Evolutionary conservation across 495 filamentous ascomycete species (phyloP).

Genomic region (Xylaria acuta): DNA sequence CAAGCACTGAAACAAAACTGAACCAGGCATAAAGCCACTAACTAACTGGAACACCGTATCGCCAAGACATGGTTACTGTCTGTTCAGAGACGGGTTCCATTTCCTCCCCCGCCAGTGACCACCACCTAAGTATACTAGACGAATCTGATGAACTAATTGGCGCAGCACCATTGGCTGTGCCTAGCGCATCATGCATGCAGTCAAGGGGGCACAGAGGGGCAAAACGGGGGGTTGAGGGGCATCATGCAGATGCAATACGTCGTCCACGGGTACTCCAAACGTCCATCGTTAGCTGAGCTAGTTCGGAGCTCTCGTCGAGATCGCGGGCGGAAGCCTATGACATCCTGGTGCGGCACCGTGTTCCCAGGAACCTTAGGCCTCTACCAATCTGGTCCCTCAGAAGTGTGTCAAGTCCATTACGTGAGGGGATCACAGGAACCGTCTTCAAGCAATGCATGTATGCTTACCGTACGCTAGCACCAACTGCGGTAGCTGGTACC

Average conservation of each 20-base stretch:
- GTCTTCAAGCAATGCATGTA: neutral
- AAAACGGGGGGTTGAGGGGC: slow-evolving; percentile 19
- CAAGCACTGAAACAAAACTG: neutral
- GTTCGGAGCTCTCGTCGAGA: slow-evolving; percentile 5
- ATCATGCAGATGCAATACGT: slow-evolving; percentile 27
- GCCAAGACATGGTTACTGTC: slow-evolving; percentile 4
- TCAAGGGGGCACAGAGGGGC: slow-evolving; percentile 17
- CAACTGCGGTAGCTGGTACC: slow-evolving; percentile 11
- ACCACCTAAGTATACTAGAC: slow-evolving; percentile 4
- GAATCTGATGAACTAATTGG: slow-evolving; percentile 18
- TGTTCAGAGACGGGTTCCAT: neutral
- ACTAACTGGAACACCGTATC: slow-evolving; percentile 2
- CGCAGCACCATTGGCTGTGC: slow-evolving; percentile 12
- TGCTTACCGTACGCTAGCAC: slow-evolving; percentile 15
- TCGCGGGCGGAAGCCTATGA: slow-evolving; percentile 11
- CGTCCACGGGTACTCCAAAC: slow-evolving; percentile 17
- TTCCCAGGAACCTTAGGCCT: slow-evolving; percentile 9
- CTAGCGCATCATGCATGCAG: slow-evolving; percentile 18
- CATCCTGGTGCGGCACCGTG: slow-evolving; percentile 16
- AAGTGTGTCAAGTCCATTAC: slow-evolving; percentile 13
- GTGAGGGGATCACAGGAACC: slow-evolving; percentile 15
- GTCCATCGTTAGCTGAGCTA: slow-evolving; percentile 22
- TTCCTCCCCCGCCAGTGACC: slow-evolving; percentile 4
- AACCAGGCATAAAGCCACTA: slow-evolving; percentile 8
- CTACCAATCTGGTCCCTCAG: slow-evolving; percentile 20